phyloP scores from a whole-genome alignment of 352 stramenopile species.

The Globisporangium okanoganense region DNA sequence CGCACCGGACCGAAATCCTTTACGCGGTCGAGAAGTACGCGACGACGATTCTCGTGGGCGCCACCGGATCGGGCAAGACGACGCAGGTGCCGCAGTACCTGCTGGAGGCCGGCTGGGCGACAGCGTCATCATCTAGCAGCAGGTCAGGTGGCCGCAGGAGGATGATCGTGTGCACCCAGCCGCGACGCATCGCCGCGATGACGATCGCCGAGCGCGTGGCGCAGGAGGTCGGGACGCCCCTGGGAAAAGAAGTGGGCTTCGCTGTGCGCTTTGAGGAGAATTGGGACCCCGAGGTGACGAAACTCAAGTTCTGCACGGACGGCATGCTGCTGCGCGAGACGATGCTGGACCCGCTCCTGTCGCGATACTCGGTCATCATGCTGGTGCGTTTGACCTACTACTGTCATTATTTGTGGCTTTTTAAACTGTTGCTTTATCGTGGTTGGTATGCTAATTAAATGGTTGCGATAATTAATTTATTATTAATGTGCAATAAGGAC shows the following conservation, averaged over 20 bases:
- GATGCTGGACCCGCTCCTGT: slow-evolving; percentile 77
- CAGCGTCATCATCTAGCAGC: not conserved
- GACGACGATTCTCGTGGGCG: slow-evolving; percentile 90
- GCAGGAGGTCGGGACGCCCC: slow-evolving; percentile 93
- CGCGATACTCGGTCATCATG: slow-evolving; percentile 79
- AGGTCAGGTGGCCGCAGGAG: slow-evolving; percentile 15
- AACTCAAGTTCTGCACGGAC: slow-evolving; percentile 99
- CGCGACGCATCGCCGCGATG: slow-evolving; percentile 96
- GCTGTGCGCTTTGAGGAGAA: slow-evolving; percentile 99
- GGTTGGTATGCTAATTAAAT: not conserved
- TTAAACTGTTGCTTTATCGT: not conserved
- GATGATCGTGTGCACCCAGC: slow-evolving; percentile 90
- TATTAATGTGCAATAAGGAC: slow-evolving; percentile 41
- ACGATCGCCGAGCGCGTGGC: slow-evolving; percentile 97
- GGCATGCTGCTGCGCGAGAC: slow-evolving; percentile 97
- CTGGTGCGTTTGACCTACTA: slow-evolving; percentile 31
- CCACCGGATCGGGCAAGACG: slow-evolving; percentile 91
- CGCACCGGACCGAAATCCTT: slow-evolving; percentile 87
- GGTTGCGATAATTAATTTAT: too few relatives aligned
- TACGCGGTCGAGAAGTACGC: slow-evolving; percentile 86
- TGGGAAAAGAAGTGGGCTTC: slow-evolving; percentile 96
- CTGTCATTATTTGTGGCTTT: not conserved
- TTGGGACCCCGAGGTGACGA: slow-evolving; percentile 78
- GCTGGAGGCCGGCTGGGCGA: slow-evolving; percentile 84
- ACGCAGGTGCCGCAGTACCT: slow-evolving; percentile 94